Evolutionary conservation across 257 asterid species (phyloP).

Genomic region (Solanum boliviense): DNA sequence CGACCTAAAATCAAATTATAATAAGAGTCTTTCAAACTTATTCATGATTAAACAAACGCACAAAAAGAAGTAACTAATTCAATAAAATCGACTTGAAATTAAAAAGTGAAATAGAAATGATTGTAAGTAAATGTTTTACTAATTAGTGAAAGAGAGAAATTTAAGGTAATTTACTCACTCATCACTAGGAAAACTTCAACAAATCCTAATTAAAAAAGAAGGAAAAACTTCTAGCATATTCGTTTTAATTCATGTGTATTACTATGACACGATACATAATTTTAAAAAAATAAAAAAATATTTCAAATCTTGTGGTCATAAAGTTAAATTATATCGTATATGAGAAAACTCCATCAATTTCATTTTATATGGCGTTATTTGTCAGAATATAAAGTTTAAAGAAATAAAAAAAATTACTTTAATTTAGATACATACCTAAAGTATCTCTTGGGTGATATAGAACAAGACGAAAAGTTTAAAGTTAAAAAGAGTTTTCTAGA

Average conservation of each 20-base stretch:
- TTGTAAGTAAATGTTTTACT: neutral
- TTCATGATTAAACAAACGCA: neutral
- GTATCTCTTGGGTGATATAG: neutral
- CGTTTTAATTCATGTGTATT: neutral
- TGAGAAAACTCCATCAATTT: neutral
- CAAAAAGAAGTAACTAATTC: neutral
- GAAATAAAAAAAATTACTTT: neutral
- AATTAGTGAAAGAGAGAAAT: neutral
- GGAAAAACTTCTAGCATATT: neutral
- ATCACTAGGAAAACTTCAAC: neutral
- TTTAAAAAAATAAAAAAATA: fast-evolving
- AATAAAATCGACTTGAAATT: neutral
- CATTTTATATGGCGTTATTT: neutral
- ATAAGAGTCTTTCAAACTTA: neutral
- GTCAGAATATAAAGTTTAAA: neutral
- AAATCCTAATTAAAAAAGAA: neutral
- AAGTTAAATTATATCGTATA: neutral
- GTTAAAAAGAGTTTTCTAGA: neutral
- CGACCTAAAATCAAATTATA: neutral
- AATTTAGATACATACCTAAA: neutral
- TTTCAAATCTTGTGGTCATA: neutral
- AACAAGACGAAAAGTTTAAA: neutral
- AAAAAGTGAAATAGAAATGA: neutral
- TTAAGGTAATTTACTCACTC: neutral
- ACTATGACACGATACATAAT: neutral